Evolutionary conservation across 306 rosid genomes (phyloP), one percentile per base, ranked within the genome.

Genomic region (Oemleria cerasiformis): DNA sequence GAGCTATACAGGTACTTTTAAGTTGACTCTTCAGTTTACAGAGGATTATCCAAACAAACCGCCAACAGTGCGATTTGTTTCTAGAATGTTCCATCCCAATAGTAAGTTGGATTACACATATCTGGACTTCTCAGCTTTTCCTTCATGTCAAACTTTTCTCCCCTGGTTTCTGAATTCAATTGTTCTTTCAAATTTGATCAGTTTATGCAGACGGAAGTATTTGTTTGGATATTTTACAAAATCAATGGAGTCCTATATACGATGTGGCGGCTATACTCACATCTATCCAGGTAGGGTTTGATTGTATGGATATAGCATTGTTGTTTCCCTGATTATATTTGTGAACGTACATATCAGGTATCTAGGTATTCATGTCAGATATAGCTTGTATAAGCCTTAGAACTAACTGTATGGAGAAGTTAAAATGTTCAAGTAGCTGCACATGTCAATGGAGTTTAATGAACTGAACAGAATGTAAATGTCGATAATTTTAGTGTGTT

Each of bases 171-270:
- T 57, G 53, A 69, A 55, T 54, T 21, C 23, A 21, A 55, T 6
- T 43, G 20, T 57, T 43, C 57, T 65, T 57, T 65, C 63, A 68
- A 34, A 85, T 75, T 43, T 71, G 66, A 23, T 43, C 84, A 94
- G 99, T 94, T 76, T 94, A 94, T 78, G 99, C 97, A 0, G 99
- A 94, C 91, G 99, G 99, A 57, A 91, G 99, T 77, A 94, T 94
- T 50, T 94, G 99, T 65, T 85, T 94, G 92, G 99, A 91, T 75
- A 91, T 91, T 79, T 84, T 94, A 67, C 98, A 94, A 81, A 94
- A 91, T 78, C 96, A 94, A 59, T 94, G 98, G 98, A 94, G 97
- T 73, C 99, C 99, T 44, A 94, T 94, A 55, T 94, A 94, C 63
- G 99, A 94, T 42, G 99, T 89, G 4, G 99, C 97, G 77, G 97